These are phyloP conservation scores for Cutaneotrichosporon arboriforme DNA, from an alignment of 1,284 basidiomycete genomes.

Conservation along the genomic window DNA sequence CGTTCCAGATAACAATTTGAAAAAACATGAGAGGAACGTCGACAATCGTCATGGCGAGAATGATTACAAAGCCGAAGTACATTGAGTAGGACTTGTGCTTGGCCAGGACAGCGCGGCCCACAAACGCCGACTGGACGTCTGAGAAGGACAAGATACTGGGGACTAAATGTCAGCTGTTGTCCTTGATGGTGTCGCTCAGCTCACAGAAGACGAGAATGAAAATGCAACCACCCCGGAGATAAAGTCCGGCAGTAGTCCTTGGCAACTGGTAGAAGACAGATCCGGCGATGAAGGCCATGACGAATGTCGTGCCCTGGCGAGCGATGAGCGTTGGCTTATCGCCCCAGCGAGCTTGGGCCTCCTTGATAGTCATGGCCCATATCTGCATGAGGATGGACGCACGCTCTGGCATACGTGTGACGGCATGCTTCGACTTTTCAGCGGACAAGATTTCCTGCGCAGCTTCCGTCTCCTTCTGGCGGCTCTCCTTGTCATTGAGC, in stretches of 20 bases:
- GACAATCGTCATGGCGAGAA: constrained; percentile 63
- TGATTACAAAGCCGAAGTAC: constrained; percentile 47
- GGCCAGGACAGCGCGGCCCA: constrained; percentile 65
- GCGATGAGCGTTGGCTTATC: constrained; percentile 26
- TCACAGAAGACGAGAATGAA: constrained; percentile 49
- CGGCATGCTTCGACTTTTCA: constrained; percentile 23
- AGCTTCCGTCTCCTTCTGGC: constrained; percentile 19
- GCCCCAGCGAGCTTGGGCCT: constrained; percentile 43
- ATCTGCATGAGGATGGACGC: constrained; percentile 34
- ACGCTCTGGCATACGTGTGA: constrained; percentile 20
- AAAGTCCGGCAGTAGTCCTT: constrained; percentile 58
- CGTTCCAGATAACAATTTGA: constrained; percentile 44
- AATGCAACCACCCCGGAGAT: constrained; percentile 64
- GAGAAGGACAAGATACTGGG: constrained; percentile 53
- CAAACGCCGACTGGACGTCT: constrained; percentile 67
- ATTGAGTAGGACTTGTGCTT: constrained; percentile 51
- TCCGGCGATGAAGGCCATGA: constrained; percentile 54
- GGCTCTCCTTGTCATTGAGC: constrained; percentile 18
- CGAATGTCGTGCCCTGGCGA: constrained; percentile 33
- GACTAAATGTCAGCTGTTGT: constrained; percentile 1
- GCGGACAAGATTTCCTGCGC: constrained; percentile 16
- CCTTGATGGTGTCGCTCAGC: background rate
- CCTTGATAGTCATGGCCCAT: constrained; percentile 30
- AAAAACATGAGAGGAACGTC: constrained; percentile 49
- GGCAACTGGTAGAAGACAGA: constrained; percentile 66